Evolutionary conservation across 768 basidiomycete species (phyloP).

Genomic region (Trametes elegans): DNA sequence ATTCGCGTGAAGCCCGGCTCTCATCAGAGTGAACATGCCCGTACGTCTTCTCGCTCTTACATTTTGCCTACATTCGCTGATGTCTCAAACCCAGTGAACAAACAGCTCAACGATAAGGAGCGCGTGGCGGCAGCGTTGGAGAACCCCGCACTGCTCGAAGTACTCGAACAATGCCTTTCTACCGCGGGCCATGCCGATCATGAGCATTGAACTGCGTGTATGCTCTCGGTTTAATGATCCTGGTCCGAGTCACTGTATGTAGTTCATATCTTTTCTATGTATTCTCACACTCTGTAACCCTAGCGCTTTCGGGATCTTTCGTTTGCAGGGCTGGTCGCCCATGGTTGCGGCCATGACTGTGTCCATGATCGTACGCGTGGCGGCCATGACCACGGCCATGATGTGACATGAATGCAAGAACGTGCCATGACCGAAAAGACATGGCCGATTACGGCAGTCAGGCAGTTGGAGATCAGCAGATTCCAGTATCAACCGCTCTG

Average conservation of each 20-base stretch:
- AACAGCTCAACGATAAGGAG: constrained; percentile 99
- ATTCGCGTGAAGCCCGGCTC: constrained; percentile 91
- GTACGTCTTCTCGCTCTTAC: constrained; percentile 42
- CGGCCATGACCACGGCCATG: too few relatives aligned
- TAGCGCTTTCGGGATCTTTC: too few relatives aligned
- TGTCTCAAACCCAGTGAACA: constrained; percentile 66
- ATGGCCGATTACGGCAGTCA: too few relatives aligned
- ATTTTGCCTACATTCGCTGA: background rate
- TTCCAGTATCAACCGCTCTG: too few relatives aligned
- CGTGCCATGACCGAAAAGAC: too few relatives aligned
- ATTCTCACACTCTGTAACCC: constrained; percentile 10
- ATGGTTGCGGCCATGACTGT: too few relatives aligned
- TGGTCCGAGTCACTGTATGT: background rate
- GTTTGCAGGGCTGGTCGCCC: too few relatives aligned
- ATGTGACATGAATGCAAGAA: too few relatives aligned
- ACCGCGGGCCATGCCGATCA: constrained; percentile 6
- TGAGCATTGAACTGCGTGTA: constrained; percentile 2
- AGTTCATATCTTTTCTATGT: constrained; percentile 1
- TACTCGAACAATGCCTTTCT: constrained; percentile 77
- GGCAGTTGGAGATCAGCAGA: too few relatives aligned
- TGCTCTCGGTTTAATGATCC: background rate
- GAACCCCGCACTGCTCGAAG: constrained; percentile 81
- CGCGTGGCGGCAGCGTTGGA: constrained; percentile 96
- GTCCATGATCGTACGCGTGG: background rate
- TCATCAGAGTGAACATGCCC: constrained; percentile 90